phyloP scores from a whole-genome alignment of 768 basidiomycete species.

The Tricholomella constricta region DNA sequence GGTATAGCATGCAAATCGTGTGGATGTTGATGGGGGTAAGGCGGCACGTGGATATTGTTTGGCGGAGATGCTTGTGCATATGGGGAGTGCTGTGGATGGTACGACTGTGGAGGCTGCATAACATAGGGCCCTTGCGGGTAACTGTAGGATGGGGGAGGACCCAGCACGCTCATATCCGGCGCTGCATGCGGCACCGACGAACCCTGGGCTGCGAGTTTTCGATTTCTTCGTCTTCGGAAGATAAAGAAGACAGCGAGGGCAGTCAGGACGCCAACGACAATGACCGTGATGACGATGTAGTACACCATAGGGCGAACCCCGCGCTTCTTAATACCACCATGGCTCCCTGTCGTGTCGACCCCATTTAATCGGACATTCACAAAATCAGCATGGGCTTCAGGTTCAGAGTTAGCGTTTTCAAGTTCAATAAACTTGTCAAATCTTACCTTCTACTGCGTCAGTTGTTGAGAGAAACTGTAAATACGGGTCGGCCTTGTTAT shows the following conservation, averaged over 20 bases:
- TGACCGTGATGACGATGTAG: slow-evolving; percentile 21
- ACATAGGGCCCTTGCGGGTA: not conserved
- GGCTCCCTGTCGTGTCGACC: slow-evolving; percentile 27
- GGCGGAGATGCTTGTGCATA: not conserved
- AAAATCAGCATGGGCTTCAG: slow-evolving; percentile 38
- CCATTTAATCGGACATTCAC: slow-evolving; percentile 36
- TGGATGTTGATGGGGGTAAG: not conserved
- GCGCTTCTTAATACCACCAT: slow-evolving; percentile 6
- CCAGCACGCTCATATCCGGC: not conserved
- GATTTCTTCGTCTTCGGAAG: not conserved
- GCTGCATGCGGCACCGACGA: not conserved
- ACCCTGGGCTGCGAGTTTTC: not conserved
- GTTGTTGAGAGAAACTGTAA: slow-evolving; percentile 66
- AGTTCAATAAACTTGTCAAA: not conserved
- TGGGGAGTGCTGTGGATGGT: slow-evolving; percentile 1
- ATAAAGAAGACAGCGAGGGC: slow-evolving; percentile 15
- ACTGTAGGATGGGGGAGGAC: not conserved
- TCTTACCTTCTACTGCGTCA: slow-evolving; percentile 40
- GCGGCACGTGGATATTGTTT: not conserved
- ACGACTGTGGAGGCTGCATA: not conserved
- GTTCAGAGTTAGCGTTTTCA: not conserved
- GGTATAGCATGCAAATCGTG: not conserved
- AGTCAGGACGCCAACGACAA: slow-evolving; percentile 12
- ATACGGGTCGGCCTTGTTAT: slow-evolving; percentile 48
- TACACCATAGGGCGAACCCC: slow-evolving; percentile 12